phyloP scores from a whole-genome alignment of 805 yeast species.

The Suhomyces sp. region DNA sequence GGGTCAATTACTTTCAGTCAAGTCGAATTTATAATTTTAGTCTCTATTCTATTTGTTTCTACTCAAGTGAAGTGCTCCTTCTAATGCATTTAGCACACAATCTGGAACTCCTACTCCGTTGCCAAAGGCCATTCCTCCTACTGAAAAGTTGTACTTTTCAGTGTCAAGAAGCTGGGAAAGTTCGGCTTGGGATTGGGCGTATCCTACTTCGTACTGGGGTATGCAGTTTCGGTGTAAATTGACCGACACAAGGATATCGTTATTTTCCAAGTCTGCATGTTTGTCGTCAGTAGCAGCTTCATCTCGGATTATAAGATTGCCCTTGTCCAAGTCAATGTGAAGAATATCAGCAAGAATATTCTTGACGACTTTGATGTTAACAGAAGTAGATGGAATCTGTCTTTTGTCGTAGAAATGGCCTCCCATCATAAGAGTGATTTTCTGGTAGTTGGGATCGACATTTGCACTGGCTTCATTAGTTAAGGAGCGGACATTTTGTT shows the following conservation, averaged over 20 bases:
- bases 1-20: too few relatives aligned
- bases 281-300: slow-evolving; percentile 16
- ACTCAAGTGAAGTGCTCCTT: slow-evolving; percentile 43
- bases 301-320: slow-evolving; percentile 25
- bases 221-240: slow-evolving; percentile 51
- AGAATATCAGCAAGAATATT: slow-evolving; percentile 24
- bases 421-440: slow-evolving; percentile 87
- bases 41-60: background rate
- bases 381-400: slow-evolving; percentile 28
- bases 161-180: slow-evolving; percentile 33
- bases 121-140: slow-evolving; percentile 79
- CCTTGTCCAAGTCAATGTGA: slow-evolving; percentile 18
- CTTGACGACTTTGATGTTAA: slow-evolving; percentile 26
- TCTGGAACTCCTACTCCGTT: slow-evolving; percentile 90
- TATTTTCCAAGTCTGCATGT: slow-evolving; percentile 14
- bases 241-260: slow-evolving; percentile 33
- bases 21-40: too few relatives aligned
- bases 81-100: slow-evolving; percentile 63
- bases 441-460: slow-evolving; percentile 45
- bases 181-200: slow-evolving; percentile 40
- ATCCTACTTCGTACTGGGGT: slow-evolving; percentile 80
- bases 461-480: slow-evolving; percentile 5
- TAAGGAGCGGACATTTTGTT: slow-evolving; percentile 38
- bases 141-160: slow-evolving; percentile 32
- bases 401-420: slow-evolving; percentile 54